A percentile compares a stretch with the other conserved stretches of the same genome.
phyloP scores from a whole-genome alignment of 306 rosid genomes.

The Sicyos edulis region DNA sequence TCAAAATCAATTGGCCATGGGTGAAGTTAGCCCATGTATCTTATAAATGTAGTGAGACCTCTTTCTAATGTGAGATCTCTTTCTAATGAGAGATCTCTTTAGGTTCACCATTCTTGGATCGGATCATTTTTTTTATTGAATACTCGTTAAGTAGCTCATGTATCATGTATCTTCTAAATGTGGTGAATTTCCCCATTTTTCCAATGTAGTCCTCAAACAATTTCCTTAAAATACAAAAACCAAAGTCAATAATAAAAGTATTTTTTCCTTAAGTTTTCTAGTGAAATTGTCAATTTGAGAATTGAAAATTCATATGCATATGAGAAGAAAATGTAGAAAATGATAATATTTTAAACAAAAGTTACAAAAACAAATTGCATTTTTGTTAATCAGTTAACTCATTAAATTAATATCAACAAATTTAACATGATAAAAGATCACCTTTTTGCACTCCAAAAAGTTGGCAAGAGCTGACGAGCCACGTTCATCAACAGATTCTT shows the following conservation, averaged over 20 bases:
- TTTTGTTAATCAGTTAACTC: background rate
- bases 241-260: background rate
- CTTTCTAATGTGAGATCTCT: no score
- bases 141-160: no score
- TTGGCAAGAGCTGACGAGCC: conserved; percentile 49
- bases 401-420: background rate
- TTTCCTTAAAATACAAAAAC: background rate
- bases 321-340: background rate
- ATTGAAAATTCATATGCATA: conserved; percentile 6
- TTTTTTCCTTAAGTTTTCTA: background rate
- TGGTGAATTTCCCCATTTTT: no score
- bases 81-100: no score
- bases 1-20: no score
- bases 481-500: conserved; percentile 53
- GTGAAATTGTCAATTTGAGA: background rate
- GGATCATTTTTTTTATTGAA: no score
- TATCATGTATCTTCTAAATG: no score
- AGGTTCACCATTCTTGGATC: no score
- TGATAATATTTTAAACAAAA: conserved; percentile 3
- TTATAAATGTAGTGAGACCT: no score
- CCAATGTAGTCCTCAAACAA: no score
- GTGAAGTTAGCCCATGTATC: no score
- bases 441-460: conserved; percentile 85
- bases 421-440: conserved; percentile 20
- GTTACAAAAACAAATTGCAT: background rate